Evolutionary conservation across 805 yeast species (phyloP), one percentile per base, ranked within the genome.

Genomic region (Pichia insulana): DNA sequence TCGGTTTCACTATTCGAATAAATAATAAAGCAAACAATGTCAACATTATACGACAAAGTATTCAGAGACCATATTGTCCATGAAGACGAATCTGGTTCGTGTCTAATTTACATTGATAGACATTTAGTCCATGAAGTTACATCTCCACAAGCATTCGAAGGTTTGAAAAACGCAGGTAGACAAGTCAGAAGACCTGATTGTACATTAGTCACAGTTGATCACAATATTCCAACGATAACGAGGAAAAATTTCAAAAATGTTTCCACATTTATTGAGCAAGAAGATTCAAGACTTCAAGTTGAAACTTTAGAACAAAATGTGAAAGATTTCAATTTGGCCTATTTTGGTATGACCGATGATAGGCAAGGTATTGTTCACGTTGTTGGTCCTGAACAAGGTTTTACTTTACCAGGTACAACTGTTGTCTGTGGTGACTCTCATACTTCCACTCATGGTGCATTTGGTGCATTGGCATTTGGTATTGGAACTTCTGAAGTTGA

Each of bases 361-460:
- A 80, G 97, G 66, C 99, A 92, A 68, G 98, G 99, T 55, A 92
- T 92, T 60, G 98, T 92, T 43, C 99, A 92, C 64, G 86, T 92
- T 52, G 95, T 92, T 46, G 99, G 98, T 37, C 99, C 98, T 31
- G 98, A 92, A 64, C 97, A 92, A 68, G 98, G 97, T 40, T 92
- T 92, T 69, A 92, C 98, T 30, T 72, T 92, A 41, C 98, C 98
- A 30, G 98, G 98, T 55, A 88, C 97, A 40, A 92, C 98, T 4
- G 96, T 92, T 28, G 99, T 92, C 35, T 92, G 98, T 68, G 99
- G 99, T 64, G 99, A 92, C 64, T 88, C 97, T 4, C 99, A 92
- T 63, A 92, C 98, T 22, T 87, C 97, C 3, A 92, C 99, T 1
- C 98, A 92, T 61, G 98, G 99, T 56, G 98, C 98, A 35, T 92